Evolutionary conservation across 78 protist genomes (phyloP), one percentile per base, ranked within the genome.

Genomic region (Pigoraptor vietnamica): DNA sequence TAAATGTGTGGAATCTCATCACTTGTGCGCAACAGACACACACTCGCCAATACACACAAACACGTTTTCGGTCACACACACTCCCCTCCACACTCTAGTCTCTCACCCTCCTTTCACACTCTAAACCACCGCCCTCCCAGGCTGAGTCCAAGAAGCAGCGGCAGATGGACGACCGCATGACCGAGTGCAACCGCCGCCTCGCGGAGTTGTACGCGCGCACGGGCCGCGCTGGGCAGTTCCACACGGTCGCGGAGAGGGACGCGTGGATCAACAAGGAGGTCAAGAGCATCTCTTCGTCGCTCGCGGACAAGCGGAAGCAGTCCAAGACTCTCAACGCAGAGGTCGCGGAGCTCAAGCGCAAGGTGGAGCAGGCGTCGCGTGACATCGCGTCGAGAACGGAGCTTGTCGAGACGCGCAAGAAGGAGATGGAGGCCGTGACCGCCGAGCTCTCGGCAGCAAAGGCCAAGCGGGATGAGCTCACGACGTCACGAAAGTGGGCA

Each of bases 161-260:
- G 84, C 34, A 14, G n/a, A 14, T 79, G 84, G n/a, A 79, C 34
- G 34, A 79, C 10, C 84, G 25, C n/a, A 25, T 91, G 38, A 55
- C 40, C 39, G 37, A 91, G n/a, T 29, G 79, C 21, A 93, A 92
- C 23, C 89, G 92, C 21, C 92, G 90, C 29, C 40, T 91, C 0
- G 89, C 92, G 48, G 94, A 94, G n/a, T 84, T 96, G 25, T 92
- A 93, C 36, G 94, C 97, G 82, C 97, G 97, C 93, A 94, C 87
- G 37, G 97, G 97, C 37, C 93, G 96, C 36, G 86, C 79, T 79
- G 40, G 67, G 1, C 95, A 96, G 92, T 98, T 96, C 81, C 36
- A 87, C 39, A 89, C 97, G 39, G 38, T 37, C 40, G 67, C 32
- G 24, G 97, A 93, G 84, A 92, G 98, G 19, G 98, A 97, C 93